These are phyloP conservation scores for Seiridium unicorne DNA, from an alignment of 2,329 filamentous ascomycete genomes.

Conservation along the genomic window DNA sequence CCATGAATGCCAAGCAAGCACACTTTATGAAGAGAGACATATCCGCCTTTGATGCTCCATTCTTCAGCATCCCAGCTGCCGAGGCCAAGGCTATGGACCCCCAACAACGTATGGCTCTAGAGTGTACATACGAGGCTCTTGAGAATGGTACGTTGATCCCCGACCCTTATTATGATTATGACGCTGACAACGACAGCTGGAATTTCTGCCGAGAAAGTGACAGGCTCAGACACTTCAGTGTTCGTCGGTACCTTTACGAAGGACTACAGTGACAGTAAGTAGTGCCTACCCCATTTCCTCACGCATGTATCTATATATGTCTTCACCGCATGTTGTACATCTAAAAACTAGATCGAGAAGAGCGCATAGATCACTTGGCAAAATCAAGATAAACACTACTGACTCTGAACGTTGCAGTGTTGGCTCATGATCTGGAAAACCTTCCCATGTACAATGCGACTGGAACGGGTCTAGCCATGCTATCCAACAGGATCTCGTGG, in stretches of 20 bases:
- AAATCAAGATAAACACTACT: too few relatives aligned
- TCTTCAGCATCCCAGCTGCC: background rate
- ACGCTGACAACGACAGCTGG: constrained; percentile 7
- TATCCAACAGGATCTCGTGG: constrained; percentile 34
- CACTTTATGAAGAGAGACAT: background rate
- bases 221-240: constrained; percentile 11
- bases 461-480: constrained; percentile 20
- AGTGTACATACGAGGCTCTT: constrained; percentile 4
- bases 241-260: constrained; percentile 11
- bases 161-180: background rate
- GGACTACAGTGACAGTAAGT: constrained; percentile 4
- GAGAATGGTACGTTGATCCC: constrained; percentile 3
- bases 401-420: too few relatives aligned
- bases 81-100: constrained; percentile 8
- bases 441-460: constrained; percentile 23
- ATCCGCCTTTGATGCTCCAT: background rate
- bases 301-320: too few relatives aligned
- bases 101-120: constrained; percentile 5
- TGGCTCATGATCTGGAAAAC: constrained; percentile 7
- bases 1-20: background rate
- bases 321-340: too few relatives aligned
- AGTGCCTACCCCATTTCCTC: too few relatives aligned
- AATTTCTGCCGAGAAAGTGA: constrained; percentile 9
- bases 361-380: too few relatives aligned
- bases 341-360: too few relatives aligned